Percentiles rank a stretch among this genome's conserved stretches.
These are phyloP conservation scores for Cochlearia excelsa DNA, from an alignment of 345 rosid species.

Conservation along the genomic window DNA sequence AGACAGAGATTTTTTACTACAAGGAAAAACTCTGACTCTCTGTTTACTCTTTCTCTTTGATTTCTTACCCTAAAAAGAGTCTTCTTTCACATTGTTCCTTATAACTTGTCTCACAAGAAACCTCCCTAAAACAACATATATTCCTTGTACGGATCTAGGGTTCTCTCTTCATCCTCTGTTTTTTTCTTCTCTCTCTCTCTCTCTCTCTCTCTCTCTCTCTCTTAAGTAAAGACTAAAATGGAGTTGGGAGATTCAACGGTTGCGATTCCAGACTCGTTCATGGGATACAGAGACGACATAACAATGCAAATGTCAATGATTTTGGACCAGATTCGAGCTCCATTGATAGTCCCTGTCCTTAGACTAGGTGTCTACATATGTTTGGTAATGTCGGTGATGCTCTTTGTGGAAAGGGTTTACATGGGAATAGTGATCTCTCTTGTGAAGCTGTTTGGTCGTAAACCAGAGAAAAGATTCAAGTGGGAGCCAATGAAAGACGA, in stretches of 20 bases:
- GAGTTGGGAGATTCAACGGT: constrained; percentile 26
- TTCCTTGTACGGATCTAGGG: constrained; percentile 31
- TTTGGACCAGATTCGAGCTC: constrained; percentile 73
- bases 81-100: not conserved
- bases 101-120: constrained; percentile 31
- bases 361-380: constrained; percentile 60
- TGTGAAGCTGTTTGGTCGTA: constrained; percentile 70
- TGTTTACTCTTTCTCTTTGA: constrained; percentile 6
- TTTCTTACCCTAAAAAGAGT: constrained; percentile 9
- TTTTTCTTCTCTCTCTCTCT: constrained; percentile 3
- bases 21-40: constrained; percentile 32
- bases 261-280: constrained; percentile 54
- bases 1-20: constrained; percentile 30
- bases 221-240: constrained; percentile 8
- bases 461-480: constrained; percentile 75
- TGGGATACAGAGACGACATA: constrained; percentile 53
- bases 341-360: constrained; percentile 75
- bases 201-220: not conserved
- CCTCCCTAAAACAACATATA: not conserved
- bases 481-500: constrained; percentile 89
- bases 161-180: constrained; percentile 24
- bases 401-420: constrained; percentile 79
- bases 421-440: constrained; percentile 71
- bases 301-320: constrained; percentile 48
- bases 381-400: constrained; percentile 81